Conservation (phyloP, 2,329 filamentous ascomycete species). For the Daldinia sp. region DNA sequence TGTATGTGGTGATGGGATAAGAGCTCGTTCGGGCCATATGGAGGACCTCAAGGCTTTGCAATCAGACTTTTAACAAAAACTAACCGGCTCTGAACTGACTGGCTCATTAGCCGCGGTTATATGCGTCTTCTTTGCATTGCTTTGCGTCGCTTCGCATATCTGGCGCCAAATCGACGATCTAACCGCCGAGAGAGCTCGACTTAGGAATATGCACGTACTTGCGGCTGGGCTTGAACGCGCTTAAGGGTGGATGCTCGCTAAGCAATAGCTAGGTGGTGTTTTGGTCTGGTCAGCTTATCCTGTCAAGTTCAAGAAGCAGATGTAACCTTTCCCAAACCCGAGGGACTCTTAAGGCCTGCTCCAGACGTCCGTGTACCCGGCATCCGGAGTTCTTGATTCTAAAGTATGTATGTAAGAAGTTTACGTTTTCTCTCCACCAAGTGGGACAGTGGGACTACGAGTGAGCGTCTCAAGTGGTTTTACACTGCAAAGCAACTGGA, state of each 20-base stretch:
- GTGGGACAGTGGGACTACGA: conserved; percentile 7
- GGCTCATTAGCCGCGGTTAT: conserved; percentile 24
- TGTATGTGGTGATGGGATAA: not conserved
- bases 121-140: not conserved
- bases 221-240: not conserved
- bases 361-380: conserved; percentile 10
- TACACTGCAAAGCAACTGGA: conserved; percentile 29
- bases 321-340: conserved; percentile 10
- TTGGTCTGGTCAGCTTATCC: no score
- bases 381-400: conserved; percentile 14
- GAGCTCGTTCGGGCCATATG: no score
- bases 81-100: not conserved
- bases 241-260: not conserved
- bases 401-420: conserved; percentile 1
- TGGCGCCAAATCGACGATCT: conserved; percentile 16
- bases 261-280: not conserved
- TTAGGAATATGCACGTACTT: not conserved
- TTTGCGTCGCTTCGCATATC: not conserved
- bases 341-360: conserved; percentile 3
- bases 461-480: conserved; percentile 32
- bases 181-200: not conserved
- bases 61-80: not conserved
- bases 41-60: no score
- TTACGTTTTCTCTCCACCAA: conserved; percentile 8
- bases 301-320: conserved; percentile 8